phyloP scores from a whole-genome alignment of 345 rosid species.

The Eutrema yunnanense region DNA sequence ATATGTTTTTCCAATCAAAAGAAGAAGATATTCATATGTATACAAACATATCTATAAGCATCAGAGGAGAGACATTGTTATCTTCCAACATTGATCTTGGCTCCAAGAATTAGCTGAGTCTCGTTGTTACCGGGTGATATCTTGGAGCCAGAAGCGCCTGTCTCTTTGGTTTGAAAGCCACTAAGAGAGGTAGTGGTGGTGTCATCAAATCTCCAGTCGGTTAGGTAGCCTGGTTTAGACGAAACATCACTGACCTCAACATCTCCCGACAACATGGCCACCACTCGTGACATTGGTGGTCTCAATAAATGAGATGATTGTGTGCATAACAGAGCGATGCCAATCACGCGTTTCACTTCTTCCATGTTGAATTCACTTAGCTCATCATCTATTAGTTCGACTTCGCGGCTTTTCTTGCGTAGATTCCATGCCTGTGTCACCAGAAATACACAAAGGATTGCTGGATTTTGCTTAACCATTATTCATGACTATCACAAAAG shows the following conservation, averaged over 20 bases:
- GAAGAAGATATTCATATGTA: neutral
- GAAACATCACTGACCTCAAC: slow-evolving; percentile 42
- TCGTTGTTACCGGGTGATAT: neutral
- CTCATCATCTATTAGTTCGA: slow-evolving; percentile 38
- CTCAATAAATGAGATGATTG: slow-evolving; percentile 49
- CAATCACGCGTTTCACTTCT: slow-evolving; percentile 43
- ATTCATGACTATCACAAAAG: neutral
- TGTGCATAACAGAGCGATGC: slow-evolving; percentile 59
- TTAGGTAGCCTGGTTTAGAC: slow-evolving; percentile 48
- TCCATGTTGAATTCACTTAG: slow-evolving; percentile 35
- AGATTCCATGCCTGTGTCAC: slow-evolving; percentile 51
- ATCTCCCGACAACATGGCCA: slow-evolving; percentile 67
- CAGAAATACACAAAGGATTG: neutral
- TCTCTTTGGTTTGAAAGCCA: neutral
- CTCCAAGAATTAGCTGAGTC: slow-evolving; percentile 13
- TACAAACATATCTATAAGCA: neutral
- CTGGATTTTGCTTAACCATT: neutral
- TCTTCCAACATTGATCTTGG: slow-evolving; percentile 11
- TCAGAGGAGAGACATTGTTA: neutral
- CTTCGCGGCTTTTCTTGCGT: slow-evolving; percentile 36
- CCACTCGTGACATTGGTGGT: slow-evolving; percentile 62
- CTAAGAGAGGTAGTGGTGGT: slow-evolving; percentile 25
- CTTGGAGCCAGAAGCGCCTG: neutral
- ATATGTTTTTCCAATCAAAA: neutral
- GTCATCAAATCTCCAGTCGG: slow-evolving; percentile 50